phyloP scores from a whole-genome alignment of 2,329 filamentous ascomycete species.

The Pseudocercospora macadamiae region DNA sequence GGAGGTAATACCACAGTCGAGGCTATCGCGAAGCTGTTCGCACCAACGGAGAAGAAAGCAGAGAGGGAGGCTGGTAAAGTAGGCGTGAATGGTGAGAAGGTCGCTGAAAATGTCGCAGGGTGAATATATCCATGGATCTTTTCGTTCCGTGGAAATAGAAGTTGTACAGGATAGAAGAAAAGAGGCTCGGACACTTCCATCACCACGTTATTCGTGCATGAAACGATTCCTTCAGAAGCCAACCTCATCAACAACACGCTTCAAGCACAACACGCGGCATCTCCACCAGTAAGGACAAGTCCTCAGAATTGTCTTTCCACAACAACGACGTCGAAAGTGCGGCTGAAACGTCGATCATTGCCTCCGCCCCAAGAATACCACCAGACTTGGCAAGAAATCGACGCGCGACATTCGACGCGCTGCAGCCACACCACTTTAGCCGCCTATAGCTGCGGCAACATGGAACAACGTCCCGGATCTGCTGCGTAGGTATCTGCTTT shows the following conservation, averaged over 20 bases:
- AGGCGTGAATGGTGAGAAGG: slow-evolving; percentile 44
- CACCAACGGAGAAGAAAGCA: slow-evolving; percentile 24
- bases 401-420: too few species aligned
- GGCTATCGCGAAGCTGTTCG: slow-evolving; percentile 60
- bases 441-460: too few species aligned
- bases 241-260: neutral
- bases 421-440: too few species aligned
- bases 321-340: neutral
- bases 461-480: too few species aligned
- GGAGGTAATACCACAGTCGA: slow-evolving; percentile 69
- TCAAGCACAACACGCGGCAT: too few species aligned
- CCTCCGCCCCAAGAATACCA: neutral
- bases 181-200: neutral
- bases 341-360: neutral
- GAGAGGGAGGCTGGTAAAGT: slow-evolving; percentile 47
- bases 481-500: too few species aligned
- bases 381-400: neutral
- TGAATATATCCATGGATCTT: too few species aligned
- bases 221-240: neutral
- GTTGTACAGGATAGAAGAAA: neutral
- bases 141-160: too few species aligned
- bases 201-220: neutral
- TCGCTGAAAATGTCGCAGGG: slow-evolving; percentile 51
- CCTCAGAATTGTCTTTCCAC: too few species aligned
- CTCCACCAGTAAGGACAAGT: too few species aligned